Percentiles rank a stretch among this genome's conserved stretches.
Evolutionary conservation across 2,329 filamentous ascomycete genomes (phyloP).

Genomic region (Rhynchosporium agropyri): DNA sequence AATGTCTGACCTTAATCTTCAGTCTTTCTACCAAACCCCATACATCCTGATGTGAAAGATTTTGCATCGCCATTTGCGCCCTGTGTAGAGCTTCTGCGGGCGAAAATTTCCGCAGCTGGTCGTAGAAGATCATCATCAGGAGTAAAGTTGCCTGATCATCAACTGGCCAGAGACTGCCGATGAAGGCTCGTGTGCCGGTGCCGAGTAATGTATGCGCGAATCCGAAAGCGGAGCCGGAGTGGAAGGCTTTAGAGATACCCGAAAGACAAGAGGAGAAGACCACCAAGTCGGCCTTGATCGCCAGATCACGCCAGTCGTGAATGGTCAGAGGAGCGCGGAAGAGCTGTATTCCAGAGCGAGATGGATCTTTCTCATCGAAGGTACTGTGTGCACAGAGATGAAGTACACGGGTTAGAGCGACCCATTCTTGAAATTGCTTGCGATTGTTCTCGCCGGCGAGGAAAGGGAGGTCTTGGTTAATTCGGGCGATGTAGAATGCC

Average conservation of each 20-base stretch:
- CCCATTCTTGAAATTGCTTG: conserved; percentile 13
- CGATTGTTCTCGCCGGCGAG: conserved; percentile 9
- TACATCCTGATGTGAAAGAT: conserved; percentile 11
- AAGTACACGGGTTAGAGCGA: conserved; percentile 1
- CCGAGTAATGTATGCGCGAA: conserved; percentile 16
- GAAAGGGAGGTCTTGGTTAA: neutral
- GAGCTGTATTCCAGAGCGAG: conserved; percentile 12
- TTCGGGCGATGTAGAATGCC: conserved; percentile 16
- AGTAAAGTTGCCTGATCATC: conserved; percentile 14
- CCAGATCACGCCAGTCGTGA: conserved; percentile 10
- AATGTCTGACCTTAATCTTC: conserved; percentile 6
- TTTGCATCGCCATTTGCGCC: conserved; percentile 14
- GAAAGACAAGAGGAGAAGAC: conserved; percentile 15
- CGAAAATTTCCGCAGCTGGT: neutral
- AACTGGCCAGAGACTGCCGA: conserved; percentile 18
- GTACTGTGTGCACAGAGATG: conserved; percentile 17
- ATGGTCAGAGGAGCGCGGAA: conserved; percentile 9
- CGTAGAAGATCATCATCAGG: conserved; percentile 20
- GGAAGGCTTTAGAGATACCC: conserved; percentile 15
- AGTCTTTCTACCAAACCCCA: conserved; percentile 11
- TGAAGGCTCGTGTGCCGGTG: conserved; percentile 13
- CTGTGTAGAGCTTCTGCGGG: conserved; percentile 16
- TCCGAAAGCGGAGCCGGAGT: conserved; percentile 11
- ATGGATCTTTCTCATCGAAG: conserved; percentile 12
- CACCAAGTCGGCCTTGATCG: conserved; percentile 18